Conservation (phyloP, 2,329 filamentous ascomycete species). For the Amphichorda felina region DNA sequence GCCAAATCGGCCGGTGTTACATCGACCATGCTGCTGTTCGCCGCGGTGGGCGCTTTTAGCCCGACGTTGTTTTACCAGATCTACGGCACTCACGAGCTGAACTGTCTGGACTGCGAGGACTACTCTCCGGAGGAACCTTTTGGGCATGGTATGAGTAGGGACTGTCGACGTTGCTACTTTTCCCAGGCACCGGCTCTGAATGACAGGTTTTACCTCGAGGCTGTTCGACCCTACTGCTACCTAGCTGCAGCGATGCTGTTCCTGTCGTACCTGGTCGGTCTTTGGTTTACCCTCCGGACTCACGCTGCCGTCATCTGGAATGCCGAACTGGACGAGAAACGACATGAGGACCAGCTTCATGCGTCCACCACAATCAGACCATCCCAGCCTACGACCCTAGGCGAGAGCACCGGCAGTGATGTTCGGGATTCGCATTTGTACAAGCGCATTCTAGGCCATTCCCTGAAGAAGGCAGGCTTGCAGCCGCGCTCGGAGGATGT, state of each 20-base stretch:
- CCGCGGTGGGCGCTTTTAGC: slow-evolving; percentile 87
- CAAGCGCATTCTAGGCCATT: slow-evolving; percentile 86
- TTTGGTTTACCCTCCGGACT: slow-evolving; percentile 91
- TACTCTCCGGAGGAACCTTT: slow-evolving; percentile 14
- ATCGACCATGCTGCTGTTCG: slow-evolving; percentile 95
- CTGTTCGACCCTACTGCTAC: slow-evolving; percentile 89
- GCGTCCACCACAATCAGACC: slow-evolving; percentile 15
- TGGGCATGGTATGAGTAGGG: slow-evolving; percentile 34
- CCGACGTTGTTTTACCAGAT: slow-evolving; percentile 98
- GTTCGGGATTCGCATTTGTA: slow-evolving; percentile 84
- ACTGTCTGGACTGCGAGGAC: slow-evolving; percentile 58
- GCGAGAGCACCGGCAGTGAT: slow-evolving; percentile 45
- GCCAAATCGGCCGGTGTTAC: slow-evolving; percentile 92
- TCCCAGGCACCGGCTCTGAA: slow-evolving; percentile 74
- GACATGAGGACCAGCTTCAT: slow-evolving; percentile 39
- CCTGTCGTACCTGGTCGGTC: slow-evolving; percentile 81
- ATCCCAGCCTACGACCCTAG: slow-evolving; percentile 24
- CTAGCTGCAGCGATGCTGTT: slow-evolving; percentile 78
- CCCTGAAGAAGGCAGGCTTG: slow-evolving; percentile 71
- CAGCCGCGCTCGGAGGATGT: slow-evolving; percentile 36
- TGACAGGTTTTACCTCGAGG: slow-evolving; percentile 81
- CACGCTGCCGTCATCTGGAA: slow-evolving; percentile 98
- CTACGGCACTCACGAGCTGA: slow-evolving; percentile 92
- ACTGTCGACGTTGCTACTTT: slow-evolving; percentile 91
- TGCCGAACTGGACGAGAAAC: slow-evolving; percentile 68